Evolutionary conservation across 208 protist species (phyloP).

Genomic region (Trypanosoma boissoni): DNA sequence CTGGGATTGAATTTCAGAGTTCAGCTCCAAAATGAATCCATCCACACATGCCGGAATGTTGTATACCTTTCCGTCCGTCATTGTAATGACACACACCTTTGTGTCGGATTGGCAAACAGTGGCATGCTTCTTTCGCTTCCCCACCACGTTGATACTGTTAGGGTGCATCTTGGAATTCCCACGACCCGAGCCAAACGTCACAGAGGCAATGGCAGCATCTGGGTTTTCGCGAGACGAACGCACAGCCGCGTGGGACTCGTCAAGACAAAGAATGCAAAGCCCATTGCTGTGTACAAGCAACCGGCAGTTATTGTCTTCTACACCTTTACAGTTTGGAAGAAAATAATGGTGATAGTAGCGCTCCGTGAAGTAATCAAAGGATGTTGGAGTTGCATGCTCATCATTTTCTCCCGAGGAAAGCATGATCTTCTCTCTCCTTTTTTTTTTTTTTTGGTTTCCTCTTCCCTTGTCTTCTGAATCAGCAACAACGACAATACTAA

Average conservation of each 20-base stretch:
- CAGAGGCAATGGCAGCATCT: slow-evolving; percentile 14
- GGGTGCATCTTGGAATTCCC: slow-evolving; percentile 44
- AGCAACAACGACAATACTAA: no score
- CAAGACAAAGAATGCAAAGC: slow-evolving; percentile 70
- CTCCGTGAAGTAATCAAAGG: slow-evolving; percentile 80
- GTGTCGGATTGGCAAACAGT: slow-evolving; percentile 76
- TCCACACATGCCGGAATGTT: slow-evolving; percentile 70
- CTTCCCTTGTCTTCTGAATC: no score
- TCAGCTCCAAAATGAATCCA: slow-evolving; percentile 84
- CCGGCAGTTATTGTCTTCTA: slow-evolving; percentile 63
- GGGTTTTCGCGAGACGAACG: neutral
- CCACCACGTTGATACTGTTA: slow-evolving; percentile 56
- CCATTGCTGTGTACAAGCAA: slow-evolving; percentile 88
- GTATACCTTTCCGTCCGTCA: slow-evolving; percentile 46
- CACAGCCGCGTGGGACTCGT: slow-evolving; percentile 57
- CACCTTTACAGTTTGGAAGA: slow-evolving; percentile 60
- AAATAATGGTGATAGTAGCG: slow-evolving; percentile 80
- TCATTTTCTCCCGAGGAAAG: neutral
- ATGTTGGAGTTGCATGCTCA: slow-evolving; percentile 20
- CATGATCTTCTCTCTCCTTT: neutral
- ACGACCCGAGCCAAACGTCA: slow-evolving; percentile 44
- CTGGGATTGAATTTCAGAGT: slow-evolving; percentile 44
- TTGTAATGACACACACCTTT: slow-evolving; percentile 60
- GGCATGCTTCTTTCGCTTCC: slow-evolving; percentile 86
- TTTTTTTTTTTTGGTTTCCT: neutral